Conservation (phyloP, 2,329 filamentous ascomycete species). For the Colletotrichum lini region DNA sequence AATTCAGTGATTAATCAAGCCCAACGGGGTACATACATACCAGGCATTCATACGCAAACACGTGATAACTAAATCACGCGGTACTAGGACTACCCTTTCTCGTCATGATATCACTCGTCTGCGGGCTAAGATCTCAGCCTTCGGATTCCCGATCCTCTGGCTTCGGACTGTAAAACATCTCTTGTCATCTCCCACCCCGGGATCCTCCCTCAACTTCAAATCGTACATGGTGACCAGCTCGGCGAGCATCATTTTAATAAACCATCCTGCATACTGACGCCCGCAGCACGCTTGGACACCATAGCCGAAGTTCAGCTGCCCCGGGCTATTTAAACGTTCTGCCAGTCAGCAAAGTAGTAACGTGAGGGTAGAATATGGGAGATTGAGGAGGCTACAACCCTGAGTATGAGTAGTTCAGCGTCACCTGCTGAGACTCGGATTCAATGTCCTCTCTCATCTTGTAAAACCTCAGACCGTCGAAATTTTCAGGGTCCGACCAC, state of each 20-base stretch:
- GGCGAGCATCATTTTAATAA: conserved; percentile 11
- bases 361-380: no score
- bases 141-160: conserved; percentile 15
- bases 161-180: conserved; percentile 12
- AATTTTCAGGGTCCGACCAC: conserved; percentile 14
- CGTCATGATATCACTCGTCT: neutral
- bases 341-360: no score
- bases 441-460: conserved; percentile 8
- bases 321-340: neutral
- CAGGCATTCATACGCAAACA: neutral
- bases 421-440: conserved; percentile 9
- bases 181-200: conserved; percentile 4
- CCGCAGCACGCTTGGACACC: conserved; percentile 14
- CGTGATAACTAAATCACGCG: neutral
- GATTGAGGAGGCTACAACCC: neutral
- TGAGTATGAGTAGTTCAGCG: conserved; percentile 26
- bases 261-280: conserved; percentile 12
- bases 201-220: conserved; percentile 11
- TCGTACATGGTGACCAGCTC: conserved; percentile 16
- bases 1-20: neutral
- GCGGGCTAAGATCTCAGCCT: conserved; percentile 10
- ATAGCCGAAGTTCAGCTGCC: neutral
- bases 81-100: neutral
- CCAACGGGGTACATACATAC: neutral
- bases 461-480: conserved; percentile 17